These are phyloP conservation scores for Saccharomyces paradoxus DNA, from an alignment of 805 yeast genomes.

Conservation along the genomic window DNA sequence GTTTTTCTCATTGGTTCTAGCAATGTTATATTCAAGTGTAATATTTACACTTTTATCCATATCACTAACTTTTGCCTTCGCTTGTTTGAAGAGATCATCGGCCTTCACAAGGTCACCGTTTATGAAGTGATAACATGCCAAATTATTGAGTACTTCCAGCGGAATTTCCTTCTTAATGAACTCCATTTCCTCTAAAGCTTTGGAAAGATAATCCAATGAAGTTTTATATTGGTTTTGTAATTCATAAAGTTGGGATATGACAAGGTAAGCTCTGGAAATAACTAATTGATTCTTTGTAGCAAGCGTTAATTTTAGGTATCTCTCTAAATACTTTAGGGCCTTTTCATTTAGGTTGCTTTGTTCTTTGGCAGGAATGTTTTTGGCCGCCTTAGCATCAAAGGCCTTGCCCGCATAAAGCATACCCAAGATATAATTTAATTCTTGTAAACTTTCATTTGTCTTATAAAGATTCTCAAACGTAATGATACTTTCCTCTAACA, in stretches of 20 bases:
- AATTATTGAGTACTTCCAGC: slow-evolving; percentile 63
- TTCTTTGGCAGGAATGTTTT: slow-evolving; percentile 15
- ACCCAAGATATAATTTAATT: slow-evolving; percentile 71
- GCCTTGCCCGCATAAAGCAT: slow-evolving; percentile 54
- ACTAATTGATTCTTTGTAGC: slow-evolving; percentile 50
- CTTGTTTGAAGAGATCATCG: slow-evolving; percentile 42
- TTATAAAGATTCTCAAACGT: slow-evolving; percentile 71
- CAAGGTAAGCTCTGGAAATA: slow-evolving; percentile 54
- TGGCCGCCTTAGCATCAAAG: slow-evolving; percentile 11
- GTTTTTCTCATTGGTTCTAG: slow-evolving; percentile 58
- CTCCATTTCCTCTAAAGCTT: slow-evolving; percentile 46
- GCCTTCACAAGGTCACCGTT: slow-evolving; percentile 56
- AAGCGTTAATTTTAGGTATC: slow-evolving; percentile 55
- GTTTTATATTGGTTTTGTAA: slow-evolving; percentile 49
- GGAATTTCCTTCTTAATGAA: slow-evolving; percentile 33
- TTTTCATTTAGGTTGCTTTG: slow-evolving; percentile 30
- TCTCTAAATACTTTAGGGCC: slow-evolving; percentile 60
- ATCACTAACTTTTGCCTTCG: slow-evolving; percentile 30
- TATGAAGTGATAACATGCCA: slow-evolving; percentile 74
- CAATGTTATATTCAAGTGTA: slow-evolving; percentile 62
- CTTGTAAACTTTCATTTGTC: slow-evolving; percentile 58
- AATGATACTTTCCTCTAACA: slow-evolving; percentile 74
- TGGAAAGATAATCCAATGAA: slow-evolving; percentile 55
- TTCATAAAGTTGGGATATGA: slow-evolving; percentile 66
- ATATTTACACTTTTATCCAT: slow-evolving; percentile 29